phyloP scores from a whole-genome alignment of 352 stramenopile genomes.

The Globisporangium solare region DNA sequence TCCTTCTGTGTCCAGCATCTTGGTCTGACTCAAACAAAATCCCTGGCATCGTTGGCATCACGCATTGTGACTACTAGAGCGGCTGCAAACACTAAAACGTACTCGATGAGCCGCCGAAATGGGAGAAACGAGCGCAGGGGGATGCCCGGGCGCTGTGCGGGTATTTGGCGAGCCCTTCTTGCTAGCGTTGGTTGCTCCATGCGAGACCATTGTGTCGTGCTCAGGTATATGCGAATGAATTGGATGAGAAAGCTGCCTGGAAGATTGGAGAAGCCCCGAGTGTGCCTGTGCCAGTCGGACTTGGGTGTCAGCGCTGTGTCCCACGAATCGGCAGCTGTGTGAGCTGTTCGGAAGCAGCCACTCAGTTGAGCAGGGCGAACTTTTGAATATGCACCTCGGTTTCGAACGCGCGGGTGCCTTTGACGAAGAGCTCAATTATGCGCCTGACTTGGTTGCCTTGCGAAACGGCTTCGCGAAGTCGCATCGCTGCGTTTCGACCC shows the following conservation, averaged over 20 bases:
- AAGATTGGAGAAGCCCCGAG: no score
- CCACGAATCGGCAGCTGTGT: not conserved
- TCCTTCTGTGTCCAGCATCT: conserved; percentile 32
- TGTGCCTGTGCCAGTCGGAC: no score
- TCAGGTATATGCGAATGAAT: not conserved
- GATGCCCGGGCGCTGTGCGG: conserved; percentile 15
- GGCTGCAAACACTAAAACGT: not conserved
- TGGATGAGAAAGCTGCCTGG: not conserved
- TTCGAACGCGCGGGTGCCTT: not conserved
- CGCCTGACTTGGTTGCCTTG: no score
- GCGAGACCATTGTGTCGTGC: conserved; percentile 14
- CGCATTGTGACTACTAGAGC: not conserved
- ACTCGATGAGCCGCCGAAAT: conserved; percentile 30
- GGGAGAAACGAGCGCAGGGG: conserved; percentile 27
- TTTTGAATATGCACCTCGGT: conserved; percentile 2
- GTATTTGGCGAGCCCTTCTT: conserved; percentile 31
- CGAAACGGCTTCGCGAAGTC: not conserved
- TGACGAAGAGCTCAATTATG: not conserved
- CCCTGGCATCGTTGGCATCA: not conserved
- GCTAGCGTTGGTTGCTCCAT: not conserved
- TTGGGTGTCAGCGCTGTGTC: no score
- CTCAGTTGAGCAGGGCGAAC: conserved; percentile 9
- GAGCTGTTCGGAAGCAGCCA: not conserved
- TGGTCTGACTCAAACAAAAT: conserved; percentile 17
- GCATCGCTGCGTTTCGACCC: not conserved